Base-by-base conservation (phyloP, 1,284 basidiomycete species). In the Pseudozyma pruni region DNA sequence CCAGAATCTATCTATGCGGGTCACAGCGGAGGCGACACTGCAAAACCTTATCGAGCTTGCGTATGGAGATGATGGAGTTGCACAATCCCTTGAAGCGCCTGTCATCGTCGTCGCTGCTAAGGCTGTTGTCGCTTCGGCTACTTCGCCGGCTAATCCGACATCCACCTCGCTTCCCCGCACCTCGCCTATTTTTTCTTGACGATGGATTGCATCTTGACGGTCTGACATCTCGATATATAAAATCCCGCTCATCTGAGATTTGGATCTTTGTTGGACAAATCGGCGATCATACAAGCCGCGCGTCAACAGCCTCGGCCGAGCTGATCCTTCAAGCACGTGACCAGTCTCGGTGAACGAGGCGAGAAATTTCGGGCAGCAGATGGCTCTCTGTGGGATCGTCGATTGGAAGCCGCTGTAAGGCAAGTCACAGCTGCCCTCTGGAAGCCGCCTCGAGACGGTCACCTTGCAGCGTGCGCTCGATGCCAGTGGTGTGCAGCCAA, bases 141-240 rank as follows among this genome's bases (percentile, higher is more conserved):
- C 38, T 42, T 64, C 20, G 45, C 50, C 61, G 61, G 61, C 49
- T 44, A 48, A 52, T 39, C 53, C 46, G 59, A 37, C 19, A n/a
- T n/a, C 19, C 11, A 5, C 25, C 25, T 44, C 25, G 29, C 48
- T 50, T 38, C 42, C 47, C 55, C 55, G 55, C 42, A 35, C 35
- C 11, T 17, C 42, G 27, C 35, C 11, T 17, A 22, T 25, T 1
- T 39, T 33, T 20, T 44, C 41, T 33, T 25, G 19, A 2, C 14
- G 9, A 8, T 2, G 1, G 32, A 31, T 37, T 32, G 43, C 33
- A 25, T 19, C 5, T 8, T 20, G 14, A 8, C 25, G 25, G 25
- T 48, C 46, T 49, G 14, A 49, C 47, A 51, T 17, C 8, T 22
- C n/a, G n/a, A n/a, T n/a, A n/a, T n/a, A n/a, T n/a, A n/a, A n/a